A percentile compares a stretch with the other conserved stretches of the same genome.
These are phyloP conservation scores for Vaccinium corymbosum DNA, from an alignment of 148 eudicot genomes.

Conservation along the genomic window DNA sequence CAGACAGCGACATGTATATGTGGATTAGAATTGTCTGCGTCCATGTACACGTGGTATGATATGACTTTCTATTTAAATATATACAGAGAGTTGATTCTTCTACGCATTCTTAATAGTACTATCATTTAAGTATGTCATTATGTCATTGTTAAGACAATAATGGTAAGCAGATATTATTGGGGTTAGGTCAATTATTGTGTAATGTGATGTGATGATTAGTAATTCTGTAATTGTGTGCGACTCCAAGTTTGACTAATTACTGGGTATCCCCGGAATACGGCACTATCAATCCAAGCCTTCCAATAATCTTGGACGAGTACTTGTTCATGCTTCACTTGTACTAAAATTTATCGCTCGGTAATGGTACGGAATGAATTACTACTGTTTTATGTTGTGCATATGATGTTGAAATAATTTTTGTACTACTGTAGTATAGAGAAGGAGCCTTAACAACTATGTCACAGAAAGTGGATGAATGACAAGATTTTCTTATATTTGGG, in stretches of 20 bases:
- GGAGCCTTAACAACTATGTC: background rate
- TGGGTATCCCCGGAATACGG: background rate
- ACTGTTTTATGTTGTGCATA: background rate
- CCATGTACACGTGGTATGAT: background rate
- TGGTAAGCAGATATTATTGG: background rate
- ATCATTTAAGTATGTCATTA: background rate
- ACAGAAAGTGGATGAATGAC: background rate
- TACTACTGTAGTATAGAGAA: background rate
- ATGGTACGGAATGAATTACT: background rate
- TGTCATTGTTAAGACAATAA: background rate
- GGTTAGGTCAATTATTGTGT: background rate
- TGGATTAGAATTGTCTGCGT: background rate
- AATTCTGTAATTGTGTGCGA: background rate
- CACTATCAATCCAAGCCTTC: background rate
- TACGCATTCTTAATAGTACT: background rate
- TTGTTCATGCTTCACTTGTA: background rate
- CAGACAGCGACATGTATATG: background rate
- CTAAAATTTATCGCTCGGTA: background rate
- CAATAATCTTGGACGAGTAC: background rate
- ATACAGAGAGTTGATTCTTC: too few species aligned
- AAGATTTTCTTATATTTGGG: background rate
- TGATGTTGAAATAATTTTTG: background rate
- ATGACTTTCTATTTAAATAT: background rate
- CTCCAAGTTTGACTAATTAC: background rate
- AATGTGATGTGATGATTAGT: background rate